Base-by-base conservation (phyloP, 148 eudicot species). In the Dysphania ambrosioides region DNA sequence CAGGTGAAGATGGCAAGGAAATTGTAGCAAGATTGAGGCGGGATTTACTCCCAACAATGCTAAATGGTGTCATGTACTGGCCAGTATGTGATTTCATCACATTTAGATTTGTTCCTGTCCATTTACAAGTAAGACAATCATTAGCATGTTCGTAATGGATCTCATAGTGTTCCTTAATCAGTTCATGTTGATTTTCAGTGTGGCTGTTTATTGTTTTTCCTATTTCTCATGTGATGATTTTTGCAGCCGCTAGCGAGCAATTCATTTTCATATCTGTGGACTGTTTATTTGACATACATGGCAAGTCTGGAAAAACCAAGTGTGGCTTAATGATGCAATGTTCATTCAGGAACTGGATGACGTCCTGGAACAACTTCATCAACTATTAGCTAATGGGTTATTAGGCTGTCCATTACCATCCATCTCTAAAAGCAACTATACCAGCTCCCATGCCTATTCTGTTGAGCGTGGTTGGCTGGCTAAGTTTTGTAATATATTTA, bases 21-120 rank as follows among this genome's bases (percentile, higher is more conserved):
- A 95, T 95, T 36, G 66, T 74, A 53, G 91, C 92, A 13, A 79
- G 97, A 76, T 79, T 90, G 86, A 92, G 81, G 82, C 90, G 96
- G 49, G 97, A 92, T 85, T 80, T 92, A 79, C 66, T 92, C 47
- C 96, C 96, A 16, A 90, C 97, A 13, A 64, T 89, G 84, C 72
- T 90, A 4, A 90, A 73, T 80, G 96, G 97, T 63, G 82, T 88
- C 55, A 89, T 95, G 88, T 92, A 87, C 82, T 92, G 99, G 99
- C 99, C 99, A 1, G 2, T 85, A 1, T 92, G 99, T 68, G 99
- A 95, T 83, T 92, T 95, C 62, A 72, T 95, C 64, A 92, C 99
- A 19, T 95, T 86, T 88, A 90, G 75, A 87, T 92, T 95, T 68
- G 79, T 86, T 76, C 97, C 97, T 19, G 97, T 95, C 77, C 91